phyloP scores from a whole-genome alignment of 257 asterid species.

The Solanum bulbocastanum region DNA sequence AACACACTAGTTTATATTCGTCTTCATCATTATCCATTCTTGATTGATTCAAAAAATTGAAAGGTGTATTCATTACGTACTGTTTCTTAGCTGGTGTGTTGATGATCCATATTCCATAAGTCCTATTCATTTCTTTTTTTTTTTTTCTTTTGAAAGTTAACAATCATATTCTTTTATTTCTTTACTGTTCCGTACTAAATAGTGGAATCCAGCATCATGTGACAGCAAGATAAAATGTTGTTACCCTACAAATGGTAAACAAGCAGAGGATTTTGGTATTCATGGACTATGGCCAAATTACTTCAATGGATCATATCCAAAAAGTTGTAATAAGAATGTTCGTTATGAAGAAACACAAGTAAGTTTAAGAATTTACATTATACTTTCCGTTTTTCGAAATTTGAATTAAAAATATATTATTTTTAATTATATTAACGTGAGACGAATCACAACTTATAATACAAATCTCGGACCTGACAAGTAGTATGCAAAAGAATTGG shows the following conservation, averaged over 20 bases:
- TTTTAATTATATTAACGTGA: background rate
- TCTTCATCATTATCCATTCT: too few species aligned
- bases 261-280: conserved; percentile 35
- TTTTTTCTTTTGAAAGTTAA: too few species aligned
- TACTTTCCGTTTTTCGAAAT: background rate
- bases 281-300: conserved; percentile 57
- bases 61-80: too few species aligned
- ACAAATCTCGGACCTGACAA: conserved; percentile 15
- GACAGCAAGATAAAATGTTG: conserved; percentile 36
- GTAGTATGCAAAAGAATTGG: conserved; percentile 26
- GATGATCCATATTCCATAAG: background rate
- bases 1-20: too few species aligned
- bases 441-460: background rate
- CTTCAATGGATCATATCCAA: conserved; percentile 35
- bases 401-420: too few species aligned
- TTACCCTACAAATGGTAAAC: conserved; percentile 44
- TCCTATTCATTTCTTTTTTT: background rate
- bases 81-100: background rate
- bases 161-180: background rate
- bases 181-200: background rate
- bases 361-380: background rate
- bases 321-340: conserved; percentile 25
- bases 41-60: too few species aligned
- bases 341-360: conserved; percentile 21
- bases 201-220: conserved; percentile 53